Evolutionary conservation across 2,329 filamentous ascomycete species (phyloP).

Genomic region (Fusarium sp.): DNA sequence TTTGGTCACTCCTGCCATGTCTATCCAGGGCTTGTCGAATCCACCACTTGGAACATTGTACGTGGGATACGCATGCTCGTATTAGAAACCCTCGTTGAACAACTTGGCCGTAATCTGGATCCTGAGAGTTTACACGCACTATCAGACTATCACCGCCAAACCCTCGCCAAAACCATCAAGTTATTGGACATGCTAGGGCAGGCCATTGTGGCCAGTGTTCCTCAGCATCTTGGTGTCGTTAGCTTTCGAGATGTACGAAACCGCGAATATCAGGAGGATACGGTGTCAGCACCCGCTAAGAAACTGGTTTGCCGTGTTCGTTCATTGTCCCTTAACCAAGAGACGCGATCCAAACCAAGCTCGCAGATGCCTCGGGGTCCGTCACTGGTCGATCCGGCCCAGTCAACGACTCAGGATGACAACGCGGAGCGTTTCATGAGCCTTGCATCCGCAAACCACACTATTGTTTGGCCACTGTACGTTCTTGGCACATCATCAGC

Average conservation of each 20-base stretch:
- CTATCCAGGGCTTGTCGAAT: constrained; percentile 62
- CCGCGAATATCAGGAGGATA: constrained; percentile 30
- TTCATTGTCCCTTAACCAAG: constrained; percentile 41
- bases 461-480: constrained; percentile 67
- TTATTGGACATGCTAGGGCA: constrained; percentile 59
- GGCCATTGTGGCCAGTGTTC: constrained; percentile 63
- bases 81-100: constrained; percentile 63
- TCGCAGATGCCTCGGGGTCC: constrained; percentile 43
- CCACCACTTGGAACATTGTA: constrained; percentile 65
- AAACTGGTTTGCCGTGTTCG: constrained; percentile 51
- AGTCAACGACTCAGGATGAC: constrained; percentile 52
- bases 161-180: constrained; percentile 56
- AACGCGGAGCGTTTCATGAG: constrained; percentile 65
- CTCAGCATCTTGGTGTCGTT: constrained; percentile 66
- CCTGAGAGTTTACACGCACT: constrained; percentile 42
- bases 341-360: constrained; percentile 39
- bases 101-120: constrained; percentile 52
- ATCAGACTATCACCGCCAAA: constrained; percentile 53
- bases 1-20: constrained; percentile 61
- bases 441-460: constrained; percentile 64
- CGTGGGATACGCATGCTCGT: constrained; percentile 63
- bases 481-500: constrained; percentile 64
- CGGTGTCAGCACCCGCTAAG: constrained; percentile 49
- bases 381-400: constrained; percentile 59
- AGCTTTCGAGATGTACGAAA: constrained; percentile 56